Evolutionary conservation across 371 early-diverging fungal species (phyloP).

Genomic region (Lichtheimia ornata): DNA sequence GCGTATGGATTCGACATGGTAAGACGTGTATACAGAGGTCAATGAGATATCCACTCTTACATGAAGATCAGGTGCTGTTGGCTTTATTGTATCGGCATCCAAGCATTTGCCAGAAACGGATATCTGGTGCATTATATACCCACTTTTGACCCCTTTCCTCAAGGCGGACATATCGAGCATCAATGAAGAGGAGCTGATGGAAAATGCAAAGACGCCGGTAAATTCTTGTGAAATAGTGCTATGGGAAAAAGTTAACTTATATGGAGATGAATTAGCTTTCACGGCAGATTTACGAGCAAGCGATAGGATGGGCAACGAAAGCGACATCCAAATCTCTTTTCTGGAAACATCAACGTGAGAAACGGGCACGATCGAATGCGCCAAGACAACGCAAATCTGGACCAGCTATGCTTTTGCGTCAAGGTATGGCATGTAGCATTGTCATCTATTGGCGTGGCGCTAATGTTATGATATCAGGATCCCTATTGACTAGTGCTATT

Average conservation of each 20-base stretch:
- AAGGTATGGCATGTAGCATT: constrained; percentile 5
- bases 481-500: constrained; percentile 22
- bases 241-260: neutral
- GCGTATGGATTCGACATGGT: constrained; percentile 80
- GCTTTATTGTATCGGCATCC: constrained; percentile 70
- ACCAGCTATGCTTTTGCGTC: constrained; percentile 19
- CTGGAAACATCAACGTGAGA: constrained; percentile 56
- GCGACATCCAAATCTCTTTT: constrained; percentile 53
- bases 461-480: constrained; percentile 10
- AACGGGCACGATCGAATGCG: constrained; percentile 6
- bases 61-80: constrained; percentile 59
- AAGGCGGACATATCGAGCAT: constrained; percentile 67
- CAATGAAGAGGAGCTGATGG: constrained; percentile 59
- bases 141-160: constrained; percentile 72
- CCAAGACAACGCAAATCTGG: constrained; percentile 12
- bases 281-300: constrained; percentile 61
- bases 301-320: constrained; percentile 62
- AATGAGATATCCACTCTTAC: no score
- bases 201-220: constrained; percentile 72
- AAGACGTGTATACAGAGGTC: neutral
- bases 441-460: no score
- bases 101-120: constrained; percentile 74
- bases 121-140: constrained; percentile 80
- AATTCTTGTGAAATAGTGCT: constrained; percentile 11
- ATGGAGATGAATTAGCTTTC: constrained; percentile 29